These are phyloP conservation scores for Hebeloma cylindrosporum DNA, from an alignment of 768 basidiomycete species.

Conservation along the genomic window DNA sequence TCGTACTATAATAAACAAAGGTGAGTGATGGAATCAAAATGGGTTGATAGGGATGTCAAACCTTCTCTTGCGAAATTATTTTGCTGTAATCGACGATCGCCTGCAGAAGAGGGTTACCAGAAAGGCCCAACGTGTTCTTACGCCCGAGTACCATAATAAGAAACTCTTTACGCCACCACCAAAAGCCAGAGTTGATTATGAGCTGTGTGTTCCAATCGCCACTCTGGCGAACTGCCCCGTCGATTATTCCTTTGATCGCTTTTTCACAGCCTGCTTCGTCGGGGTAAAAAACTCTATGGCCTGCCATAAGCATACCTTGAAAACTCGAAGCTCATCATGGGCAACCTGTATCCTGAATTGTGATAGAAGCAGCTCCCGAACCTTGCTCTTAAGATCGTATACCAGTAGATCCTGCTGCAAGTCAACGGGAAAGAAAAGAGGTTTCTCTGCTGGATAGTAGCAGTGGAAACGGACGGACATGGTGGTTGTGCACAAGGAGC, in stretches of 20 bases:
- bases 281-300: conserved; percentile 5
- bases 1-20: conserved; percentile 15
- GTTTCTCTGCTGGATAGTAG: no score
- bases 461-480: no score
- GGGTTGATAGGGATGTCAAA: neutral
- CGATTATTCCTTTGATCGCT: conserved; percentile 8
- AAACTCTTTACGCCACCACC: conserved; percentile 14
- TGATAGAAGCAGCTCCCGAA: no score
- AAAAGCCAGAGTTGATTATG: conserved; percentile 12
- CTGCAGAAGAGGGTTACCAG: conserved; percentile 17
- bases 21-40: conserved; percentile 3
- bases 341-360: no score
- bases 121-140: conserved; percentile 17
- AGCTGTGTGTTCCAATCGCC: conserved; percentile 10
- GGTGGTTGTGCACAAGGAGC: no score
- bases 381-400: no score
- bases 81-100: conserved; percentile 16
- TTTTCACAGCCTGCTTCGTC: neutral
- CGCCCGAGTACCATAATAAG: conserved; percentile 12
- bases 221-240: conserved; percentile 6
- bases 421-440: no score
- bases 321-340: no score
- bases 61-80: conserved; percentile 15
- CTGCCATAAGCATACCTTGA: no score
- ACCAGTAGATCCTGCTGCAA: no score